A percentile compares a stretch with the other conserved stretches of the same genome.
phyloP scores from a whole-genome alignment of 2,329 filamentous ascomycete genomes.

The Phyllosticta ampelicida region DNA sequence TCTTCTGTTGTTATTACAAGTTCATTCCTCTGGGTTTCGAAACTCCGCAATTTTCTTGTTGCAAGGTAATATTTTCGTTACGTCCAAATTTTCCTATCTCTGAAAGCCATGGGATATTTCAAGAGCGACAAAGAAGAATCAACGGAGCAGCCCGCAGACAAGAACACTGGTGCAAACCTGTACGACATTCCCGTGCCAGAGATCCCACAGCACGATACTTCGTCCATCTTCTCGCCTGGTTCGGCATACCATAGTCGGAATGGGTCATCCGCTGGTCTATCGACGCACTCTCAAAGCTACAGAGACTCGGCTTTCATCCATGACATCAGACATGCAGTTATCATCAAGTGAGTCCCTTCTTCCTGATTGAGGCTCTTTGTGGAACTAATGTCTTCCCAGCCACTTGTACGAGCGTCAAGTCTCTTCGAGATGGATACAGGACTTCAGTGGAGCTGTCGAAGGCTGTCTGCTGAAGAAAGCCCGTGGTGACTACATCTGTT shows the following conservation, averaged over 20 bases:
- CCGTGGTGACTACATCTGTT: conserved; percentile 8
- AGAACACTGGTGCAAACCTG: not conserved
- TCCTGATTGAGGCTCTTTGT: not conserved
- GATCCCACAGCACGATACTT: not conserved
- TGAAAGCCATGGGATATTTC: not conserved
- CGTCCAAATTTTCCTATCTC: not conserved
- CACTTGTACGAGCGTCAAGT: conserved; percentile 8
- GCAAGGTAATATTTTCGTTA: not conserved
- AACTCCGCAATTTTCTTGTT: not conserved
- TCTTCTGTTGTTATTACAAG: not conserved
- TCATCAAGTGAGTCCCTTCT: conserved; percentile 2
- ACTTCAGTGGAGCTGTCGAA: conserved; percentile 6
- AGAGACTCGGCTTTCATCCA: conserved; percentile 8
- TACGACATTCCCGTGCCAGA: not conserved
- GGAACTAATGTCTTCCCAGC: not conserved
- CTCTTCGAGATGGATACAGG: conserved; percentile 4
- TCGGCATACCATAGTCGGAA: conserved; percentile 5
- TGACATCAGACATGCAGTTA: conserved; percentile 8
- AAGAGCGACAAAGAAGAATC: not conserved
- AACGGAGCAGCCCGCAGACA: not conserved
- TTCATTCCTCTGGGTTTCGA: not conserved
- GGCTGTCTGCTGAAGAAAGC: conserved; percentile 6
- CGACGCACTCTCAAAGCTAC: not conserved
- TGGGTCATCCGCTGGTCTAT: conserved; percentile 1
- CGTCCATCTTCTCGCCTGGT: not conserved